Conservation (phyloP, 2,329 filamentous ascomycete genomes). For the Fusarium brevicatenulatum region DNA sequence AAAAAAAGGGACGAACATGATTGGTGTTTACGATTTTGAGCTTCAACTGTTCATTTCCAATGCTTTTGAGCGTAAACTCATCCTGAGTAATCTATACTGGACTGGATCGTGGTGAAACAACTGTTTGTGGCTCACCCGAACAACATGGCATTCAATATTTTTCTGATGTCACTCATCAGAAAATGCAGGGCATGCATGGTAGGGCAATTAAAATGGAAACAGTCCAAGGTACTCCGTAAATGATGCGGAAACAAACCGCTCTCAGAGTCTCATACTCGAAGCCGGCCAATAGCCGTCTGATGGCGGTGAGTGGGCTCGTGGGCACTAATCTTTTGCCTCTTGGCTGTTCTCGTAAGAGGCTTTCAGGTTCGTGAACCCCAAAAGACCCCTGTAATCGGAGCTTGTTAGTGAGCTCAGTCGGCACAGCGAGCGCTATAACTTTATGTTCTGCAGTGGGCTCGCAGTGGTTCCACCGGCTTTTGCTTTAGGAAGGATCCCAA, state of each 20-base stretch:
- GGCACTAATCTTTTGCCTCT: background rate
- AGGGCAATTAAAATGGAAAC: constrained; percentile 25
- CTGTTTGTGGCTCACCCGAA: background rate
- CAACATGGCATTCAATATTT: background rate
- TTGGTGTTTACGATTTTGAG: background rate
- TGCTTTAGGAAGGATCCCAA: constrained; percentile 10
- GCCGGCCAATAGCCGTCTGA: constrained; percentile 16
- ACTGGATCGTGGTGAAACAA: background rate
- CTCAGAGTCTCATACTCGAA: background rate
- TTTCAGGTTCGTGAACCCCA: background rate
- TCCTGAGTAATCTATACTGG: background rate
- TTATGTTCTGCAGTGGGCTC: constrained; percentile 13
- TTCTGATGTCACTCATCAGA: constrained; percentile 25
- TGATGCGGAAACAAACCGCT: constrained; percentile 30
- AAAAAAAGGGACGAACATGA: background rate
- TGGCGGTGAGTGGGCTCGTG: constrained; percentile 10
- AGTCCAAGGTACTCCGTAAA: background rate
- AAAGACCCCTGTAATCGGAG: constrained; percentile 22
- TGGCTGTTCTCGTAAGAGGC: background rate
- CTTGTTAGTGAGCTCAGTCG: constrained; percentile 8
- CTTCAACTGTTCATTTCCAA: background rate
- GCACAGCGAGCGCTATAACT: constrained; percentile 4
- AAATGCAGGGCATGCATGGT: constrained; percentile 17
- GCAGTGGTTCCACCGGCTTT: constrained; percentile 19
- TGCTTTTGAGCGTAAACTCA: background rate